Evolutionary conservation across 106 monocot genomes (phyloP).

Genomic region (Cymbidium sinense): DNA sequence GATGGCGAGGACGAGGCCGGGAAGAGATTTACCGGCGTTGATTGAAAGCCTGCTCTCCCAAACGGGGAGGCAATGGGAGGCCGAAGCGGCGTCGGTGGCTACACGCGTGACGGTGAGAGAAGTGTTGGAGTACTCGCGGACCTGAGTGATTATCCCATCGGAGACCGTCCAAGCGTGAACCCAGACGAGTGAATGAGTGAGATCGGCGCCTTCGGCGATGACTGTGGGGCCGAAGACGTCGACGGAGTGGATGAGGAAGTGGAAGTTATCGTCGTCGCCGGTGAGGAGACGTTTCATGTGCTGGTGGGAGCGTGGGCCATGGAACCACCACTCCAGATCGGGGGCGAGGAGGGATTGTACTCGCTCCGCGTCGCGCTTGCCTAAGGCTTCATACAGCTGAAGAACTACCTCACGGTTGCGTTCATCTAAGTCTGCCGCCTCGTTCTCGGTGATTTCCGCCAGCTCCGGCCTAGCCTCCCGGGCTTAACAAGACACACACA

Average conservation of each 20-base stretch:
- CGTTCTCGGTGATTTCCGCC: neutral
- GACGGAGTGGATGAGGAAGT: constrained; percentile 23
- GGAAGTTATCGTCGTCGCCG: constrained; percentile 15
- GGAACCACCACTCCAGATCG: constrained; percentile 58
- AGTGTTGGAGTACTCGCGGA: constrained; percentile 85
- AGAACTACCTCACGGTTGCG: constrained; percentile 19
- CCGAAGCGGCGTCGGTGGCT: neutral
- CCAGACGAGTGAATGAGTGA: constrained; percentile 16
- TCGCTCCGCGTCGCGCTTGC: constrained; percentile 20
- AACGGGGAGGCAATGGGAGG: constrained; percentile 9
- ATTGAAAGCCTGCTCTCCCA: constrained; percentile 20
- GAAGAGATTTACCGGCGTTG: constrained; percentile 12
- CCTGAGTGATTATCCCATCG: constrained; percentile 37
- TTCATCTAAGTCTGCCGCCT: neutral
- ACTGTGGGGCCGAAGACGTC: constrained; percentile 35
- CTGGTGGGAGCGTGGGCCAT: constrained; percentile 42
- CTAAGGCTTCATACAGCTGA: constrained; percentile 25
- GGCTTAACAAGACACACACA: too few species aligned
- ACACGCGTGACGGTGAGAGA: constrained; percentile 52
- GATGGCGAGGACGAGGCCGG: constrained; percentile 18
- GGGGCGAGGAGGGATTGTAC: constrained; percentile 30
- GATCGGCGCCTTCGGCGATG: constrained; percentile 34
- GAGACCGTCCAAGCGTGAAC: constrained; percentile 46
- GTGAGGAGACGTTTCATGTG: constrained; percentile 46
- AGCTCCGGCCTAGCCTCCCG: constrained; percentile 5